Conservation (phyloP, 441 rosid genomes). For the Aquilaria agallochum region DNA sequence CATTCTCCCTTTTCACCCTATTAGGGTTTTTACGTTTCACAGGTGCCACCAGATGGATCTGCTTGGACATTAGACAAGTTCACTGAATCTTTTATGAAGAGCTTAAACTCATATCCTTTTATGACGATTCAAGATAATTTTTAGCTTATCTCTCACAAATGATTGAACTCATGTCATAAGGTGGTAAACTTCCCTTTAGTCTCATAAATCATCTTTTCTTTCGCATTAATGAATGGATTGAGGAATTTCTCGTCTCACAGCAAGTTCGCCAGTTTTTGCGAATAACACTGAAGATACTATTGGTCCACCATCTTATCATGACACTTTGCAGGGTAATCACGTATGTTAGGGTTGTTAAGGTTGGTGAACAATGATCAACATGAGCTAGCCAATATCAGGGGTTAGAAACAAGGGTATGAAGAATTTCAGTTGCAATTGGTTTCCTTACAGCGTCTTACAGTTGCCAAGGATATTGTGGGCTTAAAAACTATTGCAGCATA, state of each 20-base stretch:
- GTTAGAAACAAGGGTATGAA: too few relatives aligned
- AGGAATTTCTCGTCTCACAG: not conserved
- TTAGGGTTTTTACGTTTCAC: conserved; percentile 12
- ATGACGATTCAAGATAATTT: conserved; percentile 10
- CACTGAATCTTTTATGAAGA: conserved; percentile 43
- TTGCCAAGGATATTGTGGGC: conserved; percentile 57
- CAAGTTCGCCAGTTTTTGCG: too few relatives aligned
- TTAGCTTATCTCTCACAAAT: too few relatives aligned
- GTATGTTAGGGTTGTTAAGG: too few relatives aligned
- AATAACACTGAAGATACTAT: too few relatives aligned
- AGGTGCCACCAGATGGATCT: conserved; percentile 45
- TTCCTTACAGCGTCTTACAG: conserved; percentile 61
- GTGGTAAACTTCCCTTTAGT: not conserved
- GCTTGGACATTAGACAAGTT: conserved; percentile 71
- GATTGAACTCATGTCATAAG: too few relatives aligned
- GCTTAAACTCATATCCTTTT: conserved; percentile 86
- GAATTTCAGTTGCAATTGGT: conserved; percentile 11
- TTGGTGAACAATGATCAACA: too few relatives aligned
- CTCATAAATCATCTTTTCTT: conserved; percentile 5
- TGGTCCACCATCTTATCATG: too few relatives aligned
- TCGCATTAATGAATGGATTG: not conserved
- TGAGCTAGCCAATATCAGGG: too few relatives aligned
- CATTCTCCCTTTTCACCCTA: not conserved
- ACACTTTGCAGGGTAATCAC: too few relatives aligned
- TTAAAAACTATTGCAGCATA: conserved; percentile 93